These are phyloP conservation scores for Periconia digitata DNA, from an alignment of 2,329 filamentous ascomycete genomes.

Conservation along the genomic window DNA sequence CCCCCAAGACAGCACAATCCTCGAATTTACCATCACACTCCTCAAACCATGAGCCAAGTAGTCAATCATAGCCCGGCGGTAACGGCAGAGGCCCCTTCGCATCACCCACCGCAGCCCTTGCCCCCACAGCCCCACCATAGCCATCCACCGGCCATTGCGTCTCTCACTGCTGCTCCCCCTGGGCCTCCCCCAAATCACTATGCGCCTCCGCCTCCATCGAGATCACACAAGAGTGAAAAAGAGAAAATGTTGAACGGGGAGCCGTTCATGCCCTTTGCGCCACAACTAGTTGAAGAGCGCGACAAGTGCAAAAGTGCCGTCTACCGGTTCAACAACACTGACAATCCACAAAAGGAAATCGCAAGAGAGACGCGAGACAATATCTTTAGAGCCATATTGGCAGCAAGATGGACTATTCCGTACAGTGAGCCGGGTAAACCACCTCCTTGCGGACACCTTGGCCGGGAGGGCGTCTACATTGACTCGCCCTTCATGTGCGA, in stretches of 20 bases:
- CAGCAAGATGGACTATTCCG: constrained; percentile 53
- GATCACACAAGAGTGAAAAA: constrained; percentile 66
- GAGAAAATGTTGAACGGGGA: constrained; percentile 85
- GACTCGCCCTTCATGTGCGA: constrained; percentile 90
- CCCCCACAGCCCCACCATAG: constrained; percentile 31
- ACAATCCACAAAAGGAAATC: constrained; percentile 71
- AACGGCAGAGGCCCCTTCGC: constrained; percentile 46
- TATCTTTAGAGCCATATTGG: constrained; percentile 71
- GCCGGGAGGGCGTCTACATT: constrained; percentile 70
- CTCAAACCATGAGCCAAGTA: constrained; percentile 31
- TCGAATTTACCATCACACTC: constrained; percentile 34
- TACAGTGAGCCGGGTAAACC: constrained; percentile 43
- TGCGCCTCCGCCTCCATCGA: constrained; percentile 19
- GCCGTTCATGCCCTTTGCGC: constrained; percentile 77
- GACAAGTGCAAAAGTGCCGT: constrained; percentile 79
- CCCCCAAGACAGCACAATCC: constrained; percentile 30
- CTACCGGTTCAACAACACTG: constrained; percentile 83
- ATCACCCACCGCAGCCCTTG: constrained; percentile 33
- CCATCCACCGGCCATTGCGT: constrained; percentile 21
- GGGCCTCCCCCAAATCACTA: constrained; percentile 23
- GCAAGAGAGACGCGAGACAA: constrained; percentile 65
- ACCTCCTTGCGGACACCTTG: constrained; percentile 58
- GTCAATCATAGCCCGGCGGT: constrained; percentile 22
- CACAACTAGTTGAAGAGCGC: constrained; percentile 79
- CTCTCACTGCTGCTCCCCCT: constrained; percentile 16